Conservation (phyloP, 257 asterid species). For the Solanum microdontum region DNA sequence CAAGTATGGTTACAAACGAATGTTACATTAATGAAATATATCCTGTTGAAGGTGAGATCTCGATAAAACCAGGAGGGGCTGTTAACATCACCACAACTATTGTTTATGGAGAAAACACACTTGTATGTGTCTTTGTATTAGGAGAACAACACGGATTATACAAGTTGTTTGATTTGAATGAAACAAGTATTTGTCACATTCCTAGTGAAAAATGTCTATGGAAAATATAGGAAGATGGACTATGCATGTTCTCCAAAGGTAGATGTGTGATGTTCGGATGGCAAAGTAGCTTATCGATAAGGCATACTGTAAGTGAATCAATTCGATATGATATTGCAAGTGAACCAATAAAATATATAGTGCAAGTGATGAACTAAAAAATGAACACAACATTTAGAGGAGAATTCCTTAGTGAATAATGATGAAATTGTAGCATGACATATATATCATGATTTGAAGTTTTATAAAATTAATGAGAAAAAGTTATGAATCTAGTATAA, state of each 20-base stretch:
- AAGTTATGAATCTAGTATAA: not conserved
- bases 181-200: not conserved
- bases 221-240: not conserved
- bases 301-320: not conserved
- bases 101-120: not conserved
- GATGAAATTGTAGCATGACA: not conserved
- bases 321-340: not conserved
- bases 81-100: not conserved
- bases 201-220: not conserved
- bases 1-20: too few relatives aligned
- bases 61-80: not conserved
- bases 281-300: not conserved
- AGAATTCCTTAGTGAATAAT: not conserved
- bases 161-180: not conserved
- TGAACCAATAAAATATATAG: too few relatives aligned
- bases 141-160: not conserved
- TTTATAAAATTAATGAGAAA: not conserved
- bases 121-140: not conserved
- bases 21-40: too few relatives aligned
- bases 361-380: not conserved
- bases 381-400: not conserved
- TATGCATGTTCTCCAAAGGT: not conserved
- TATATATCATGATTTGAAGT: not conserved
- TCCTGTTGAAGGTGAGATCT: not conserved
- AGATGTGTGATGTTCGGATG: not conserved